Base-by-base conservation (phyloP, 108 stramenopile species). In the Pseudonitzschia pungens region DNA sequence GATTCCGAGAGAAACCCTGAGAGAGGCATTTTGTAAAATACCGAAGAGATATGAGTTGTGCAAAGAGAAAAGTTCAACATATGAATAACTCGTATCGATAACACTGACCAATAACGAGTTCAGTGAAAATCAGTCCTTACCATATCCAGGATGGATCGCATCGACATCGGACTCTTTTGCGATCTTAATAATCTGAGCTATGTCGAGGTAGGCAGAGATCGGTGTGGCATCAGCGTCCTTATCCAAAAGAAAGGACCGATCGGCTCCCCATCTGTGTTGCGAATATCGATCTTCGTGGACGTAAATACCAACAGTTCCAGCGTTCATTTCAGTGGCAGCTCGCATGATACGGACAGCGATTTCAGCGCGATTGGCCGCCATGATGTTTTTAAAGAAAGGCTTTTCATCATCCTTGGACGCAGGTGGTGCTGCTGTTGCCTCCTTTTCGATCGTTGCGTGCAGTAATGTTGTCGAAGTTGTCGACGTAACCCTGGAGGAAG, bases 331-430 rank as follows among this genome's bases (percentile, higher is more conserved):
- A 26, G 92, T 90, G 4, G 84, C 86, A 11, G 95, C 97, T 12
- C 97, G 85, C 80, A 91, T 89, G 81, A 98, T 97, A 29, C 97
- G 92, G 33, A 92, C 86, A 16, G 97, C 95, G 63, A 98, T 96
- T 82, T 98, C 97, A 15, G 93, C 96, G 20, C 97, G 89, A 82
- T 98, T 98, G 53, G 92, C 91, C 11, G 89, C 89, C 83, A 90
- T 83, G 44, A 90, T 78, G 43, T 87, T 87, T 7, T 63, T 56
- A 75, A 87, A 81, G 76, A 81, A 41, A 58, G 80, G 26, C 20
- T 70, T 69, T 18, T 58, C 54, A 26, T 18, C 45, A 12, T 27
- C 26, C 26, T 27, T 8, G 26, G 29, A 21, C 24, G 57, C 26
- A 16, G 57, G 57, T 26, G 57, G 26, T 21, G 53, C 8, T 8